Evolutionary conservation across 345 rosid genomes (phyloP), one percentile per base, ranked within the genome.

Genomic region (Streptanthus diversifolius): DNA sequence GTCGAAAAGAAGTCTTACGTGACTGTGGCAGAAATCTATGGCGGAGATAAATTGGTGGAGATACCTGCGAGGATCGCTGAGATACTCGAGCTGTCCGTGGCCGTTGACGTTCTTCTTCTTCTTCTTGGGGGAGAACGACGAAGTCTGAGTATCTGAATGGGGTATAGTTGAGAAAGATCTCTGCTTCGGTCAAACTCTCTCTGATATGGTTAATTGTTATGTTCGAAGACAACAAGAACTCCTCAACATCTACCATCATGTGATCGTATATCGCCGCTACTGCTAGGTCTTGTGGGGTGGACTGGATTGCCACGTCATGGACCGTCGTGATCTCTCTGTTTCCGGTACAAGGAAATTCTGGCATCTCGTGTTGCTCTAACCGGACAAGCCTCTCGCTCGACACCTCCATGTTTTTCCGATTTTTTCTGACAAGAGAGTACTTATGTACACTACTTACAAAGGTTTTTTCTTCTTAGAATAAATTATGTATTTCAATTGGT

Each of bases 21-120:
- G 72, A 33, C 53, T 30, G 72, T 10, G 72, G 78, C 0, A 74
- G 60, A 57, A 74, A 74, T 7, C 72, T 47, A 66, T 66, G 67
- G 52, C 78, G 61, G 25, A 74, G 77, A 74, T 74, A 58, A 29
- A 48, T 30, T 1, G 68, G 78, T 67, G 27, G 52, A 29, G 67
- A 59, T n/a, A 57, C 44, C 25, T 74, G 43, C 21, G 66, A 58
- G 8, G 2, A 58, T 14, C 78, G 44, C 8, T 19, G 53, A 74
- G 72, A 48, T 48, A 66, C 61, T 1, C 53, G 53, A 58, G 12
- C 13, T 45, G 6, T 37, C 17, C 36, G 25, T 43, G 64, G 70
- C 29, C 12, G 35, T 39, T 53, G 47, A 53, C 55, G 2, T 63
- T 55, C 56, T 30, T 24, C 63, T 21, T 30, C 36, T 32, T 56